Evolutionary conservation across 1,284 basidiomycete species (phyloP), one percentile per base, ranked within the genome.

Genomic region (Spongiforma sp.): DNA sequence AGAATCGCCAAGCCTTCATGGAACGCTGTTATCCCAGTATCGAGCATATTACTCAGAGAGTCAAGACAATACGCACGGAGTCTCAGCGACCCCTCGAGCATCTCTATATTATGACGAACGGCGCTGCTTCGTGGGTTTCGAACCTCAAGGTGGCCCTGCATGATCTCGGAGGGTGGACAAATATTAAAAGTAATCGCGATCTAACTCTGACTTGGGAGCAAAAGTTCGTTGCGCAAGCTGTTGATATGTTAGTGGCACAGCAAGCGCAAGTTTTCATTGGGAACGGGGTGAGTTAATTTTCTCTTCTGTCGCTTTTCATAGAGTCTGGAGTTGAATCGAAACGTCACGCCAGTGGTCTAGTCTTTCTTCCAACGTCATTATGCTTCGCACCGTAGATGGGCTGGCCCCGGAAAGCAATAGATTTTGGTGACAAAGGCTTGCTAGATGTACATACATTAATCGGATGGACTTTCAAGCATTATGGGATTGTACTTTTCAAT

Each of bases 31-130:
- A 78, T 65, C 82, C 83, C 12, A 72, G 68, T 24, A 75, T 77
- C 30, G 72, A 73, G 39, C 71, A 77, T 60, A 81, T 84, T 53
- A 75, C 80, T 12, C 63, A 69, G 34, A 77, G 75, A 57, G 75
- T 83, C 34, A 60, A 54, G 33, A 56, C 8, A 5, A 68, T 73
- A 2, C 65, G 70, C 19, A 69, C 67, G 37, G 68, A 77, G 69
- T 65, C 77, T 24, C 65, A 68, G 54, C 48, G 65, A 56, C 61
- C 61, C 48, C 57, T 71, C 69, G 52, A 69, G 56, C 60, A 72
- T 64, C 54, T 88, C 24, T 87, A 84, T 65, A 76, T 89, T 58
- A 83, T 88, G 82, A 87, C 87, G 50, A 88, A 89, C 59, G 88
- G 80, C 4, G 74, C 78, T 17, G 50, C 61, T 19, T 65, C 67